Evolutionary conservation across 1,139 yeast genomes (phyloP).

Genomic region (Pichia sp.): DNA sequence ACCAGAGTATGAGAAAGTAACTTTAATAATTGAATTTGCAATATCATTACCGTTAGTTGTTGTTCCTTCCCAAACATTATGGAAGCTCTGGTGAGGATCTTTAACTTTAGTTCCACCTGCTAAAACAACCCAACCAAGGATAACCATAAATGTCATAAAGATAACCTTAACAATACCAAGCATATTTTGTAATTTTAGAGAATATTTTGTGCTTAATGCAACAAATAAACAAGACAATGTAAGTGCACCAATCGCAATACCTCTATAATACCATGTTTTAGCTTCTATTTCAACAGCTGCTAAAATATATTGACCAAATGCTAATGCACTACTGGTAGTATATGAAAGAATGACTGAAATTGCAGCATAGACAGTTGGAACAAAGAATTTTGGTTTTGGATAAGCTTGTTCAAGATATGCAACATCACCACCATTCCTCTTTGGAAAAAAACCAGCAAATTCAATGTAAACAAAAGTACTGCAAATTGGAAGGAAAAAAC

Average conservation of each 20-base stretch:
- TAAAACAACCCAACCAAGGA: constrained; percentile 36
- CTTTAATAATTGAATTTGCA: constrained; percentile 38
- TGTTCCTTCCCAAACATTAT: constrained; percentile 34
- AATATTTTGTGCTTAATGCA: constrained; percentile 31
- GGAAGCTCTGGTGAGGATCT: constrained; percentile 31
- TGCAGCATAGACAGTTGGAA: constrained; percentile 40
- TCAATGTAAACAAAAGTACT: constrained; percentile 36
- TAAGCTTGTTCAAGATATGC: constrained; percentile 40
- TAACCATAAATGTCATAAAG: constrained; percentile 33
- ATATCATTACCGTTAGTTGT: constrained; percentile 38
- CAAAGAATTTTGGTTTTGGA: constrained; percentile 36
- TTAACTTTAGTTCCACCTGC: constrained; percentile 35
- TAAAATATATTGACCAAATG: constrained; percentile 37
- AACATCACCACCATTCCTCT: constrained; percentile 37
- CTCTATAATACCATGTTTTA: constrained; percentile 38
- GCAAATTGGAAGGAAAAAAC: constrained; percentile 35
- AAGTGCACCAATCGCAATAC: constrained; percentile 37
- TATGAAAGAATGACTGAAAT: constrained; percentile 36
- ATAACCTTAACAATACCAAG: constrained; percentile 37
- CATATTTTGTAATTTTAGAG: constrained; percentile 33
- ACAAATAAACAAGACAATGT: constrained; percentile 30
- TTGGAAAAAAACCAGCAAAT: constrained; percentile 34
- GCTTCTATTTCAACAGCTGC: constrained; percentile 34
- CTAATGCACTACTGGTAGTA: constrained; percentile 38
- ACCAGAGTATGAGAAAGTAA: constrained; percentile 39